Evolutionary conservation across 108 stramenopile genomes (phyloP), one percentile per base, ranked within the genome.

Genomic region (Stephanodiscus minutulus): DNA sequence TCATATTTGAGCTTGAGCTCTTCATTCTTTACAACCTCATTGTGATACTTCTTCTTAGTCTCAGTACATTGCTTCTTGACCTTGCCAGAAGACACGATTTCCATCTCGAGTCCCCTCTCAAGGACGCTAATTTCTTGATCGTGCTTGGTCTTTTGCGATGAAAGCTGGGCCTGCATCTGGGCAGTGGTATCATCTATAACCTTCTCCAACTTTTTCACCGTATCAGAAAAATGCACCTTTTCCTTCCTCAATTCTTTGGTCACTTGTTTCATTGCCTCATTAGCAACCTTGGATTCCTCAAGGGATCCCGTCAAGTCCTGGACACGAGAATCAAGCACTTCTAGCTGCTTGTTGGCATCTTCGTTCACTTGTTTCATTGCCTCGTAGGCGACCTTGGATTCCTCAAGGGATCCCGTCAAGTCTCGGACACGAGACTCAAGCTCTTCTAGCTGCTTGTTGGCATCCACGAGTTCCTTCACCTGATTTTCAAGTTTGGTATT

Each of bases 391-490:
- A 53, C 25, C 20, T 53, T 53, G 22, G 52, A 22, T 10, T 25
- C 22, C 7, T 53, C 15, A 27, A 53, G 52, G 22, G 52, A 53
- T 53, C 3, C 52, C 1, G 52, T 53, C 22, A 53, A 4, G 52
- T 25, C 52, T 24, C 9, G 22, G 22, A 53, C 22, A 24, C 25
- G 52, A 53, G 52, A 24, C n/a, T n/a, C n/a, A n/a, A 41, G 20
- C 17, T 60, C 36, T 3, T 37, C 37, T 36, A 41, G 36, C 10
- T 37, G 20, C 9, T 37, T 41, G 35, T 60, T 60, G 5, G 29
- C 35, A 17, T 60, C 59, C 39, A 41, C 21, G 59, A 60, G 59
- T 60, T 60, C 59, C 59, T 39, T 37, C 1, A 60, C 59, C 2
- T 60, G 59, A 60, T 21, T n/a, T 60, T 60, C 59, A 13, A 60